phyloP scores from a whole-genome alignment of 2,329 filamentous ascomycete species.

The Epichloe gansuensis region DNA sequence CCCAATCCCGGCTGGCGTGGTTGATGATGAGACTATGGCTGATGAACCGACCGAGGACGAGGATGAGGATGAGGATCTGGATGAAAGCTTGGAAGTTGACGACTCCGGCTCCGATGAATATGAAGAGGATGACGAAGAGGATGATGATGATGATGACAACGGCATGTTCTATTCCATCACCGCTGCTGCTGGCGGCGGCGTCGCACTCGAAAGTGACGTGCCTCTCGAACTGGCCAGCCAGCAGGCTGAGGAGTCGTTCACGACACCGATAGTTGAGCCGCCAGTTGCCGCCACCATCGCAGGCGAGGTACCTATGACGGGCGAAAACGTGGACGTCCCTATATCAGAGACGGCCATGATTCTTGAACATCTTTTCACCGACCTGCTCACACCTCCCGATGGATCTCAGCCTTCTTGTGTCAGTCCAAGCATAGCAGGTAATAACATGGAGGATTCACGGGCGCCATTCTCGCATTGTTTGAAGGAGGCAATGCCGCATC shows the following conservation, averaged over 20 bases:
- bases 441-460: background rate
- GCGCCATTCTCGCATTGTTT: background rate
- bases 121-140: background rate
- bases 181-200: too few relatives aligned
- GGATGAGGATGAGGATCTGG: conserved; percentile 8
- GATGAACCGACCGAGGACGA: conserved; percentile 6
- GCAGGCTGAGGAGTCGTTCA: background rate
- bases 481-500: background rate
- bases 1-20: conserved; percentile 2
- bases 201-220: background rate
- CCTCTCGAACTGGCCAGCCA: background rate
- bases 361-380: background rate
- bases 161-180: background rate
- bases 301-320: background rate
- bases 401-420: background rate
- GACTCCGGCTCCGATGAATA: conserved; percentile 1
- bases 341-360: background rate
- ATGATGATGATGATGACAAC: background rate
- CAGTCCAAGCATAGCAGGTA: background rate
- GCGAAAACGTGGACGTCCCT: background rate
- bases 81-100: background rate
- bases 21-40: conserved; percentile 8
- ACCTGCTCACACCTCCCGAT: background rate
- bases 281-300: background rate
- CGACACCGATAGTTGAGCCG: background rate